Evolutionary conservation across 192 early-diverging fungal species (phyloP), one percentile per base, ranked within the genome.

Genomic region (Funneliformis geosporum): DNA sequence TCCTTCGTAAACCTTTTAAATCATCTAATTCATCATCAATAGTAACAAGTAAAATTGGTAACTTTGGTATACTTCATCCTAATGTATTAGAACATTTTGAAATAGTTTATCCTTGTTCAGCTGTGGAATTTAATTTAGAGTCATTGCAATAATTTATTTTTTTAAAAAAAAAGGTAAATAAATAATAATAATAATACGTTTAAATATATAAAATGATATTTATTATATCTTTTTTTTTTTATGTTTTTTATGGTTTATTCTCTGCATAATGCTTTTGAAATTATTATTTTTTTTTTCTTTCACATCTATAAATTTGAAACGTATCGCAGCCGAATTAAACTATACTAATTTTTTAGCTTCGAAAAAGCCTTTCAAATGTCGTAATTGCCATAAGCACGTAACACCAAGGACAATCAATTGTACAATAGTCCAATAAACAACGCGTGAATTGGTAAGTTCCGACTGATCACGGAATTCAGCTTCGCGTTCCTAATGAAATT

Each of bases 111-210:
- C 96, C 98, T 12, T 92, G 92, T 76, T 94, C 95, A 50, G 91
- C 91, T 44, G 83, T 99, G 78, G 98, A 99, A 88, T 91, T 99
- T 84, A 95, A 96, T 86, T 85, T 99, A 61, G 98, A 98, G n/a
- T n/a, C n/a, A n/a, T n/a, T n/a, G n/a, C n/a, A n/a, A n/a, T n/a
- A n/a, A n/a, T n/a, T n/a, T n/a, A n/a, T n/a, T n/a, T n/a, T n/a
- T n/a, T n/a, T n/a, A n/a, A n/a, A n/a, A n/a, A n/a, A n/a, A n/a
- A n/a, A n/a, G n/a, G n/a, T n/a, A n/a, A n/a, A n/a, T n/a, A n/a
- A n/a, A n/a, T n/a, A n/a, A n/a, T n/a, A n/a, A n/a, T n/a, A n/a
- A n/a, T n/a, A n/a, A n/a, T n/a, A n/a, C n/a, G n/a, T n/a, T n/a
- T n/a, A n/a, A n/a, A n/a, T n/a, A n/a, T n/a, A n/a, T n/a, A n/a